These are phyloP conservation scores for Entomortierella beljakovae DNA, from an alignment of 192 early-diverging fungal species.

Conservation along the genomic window DNA sequence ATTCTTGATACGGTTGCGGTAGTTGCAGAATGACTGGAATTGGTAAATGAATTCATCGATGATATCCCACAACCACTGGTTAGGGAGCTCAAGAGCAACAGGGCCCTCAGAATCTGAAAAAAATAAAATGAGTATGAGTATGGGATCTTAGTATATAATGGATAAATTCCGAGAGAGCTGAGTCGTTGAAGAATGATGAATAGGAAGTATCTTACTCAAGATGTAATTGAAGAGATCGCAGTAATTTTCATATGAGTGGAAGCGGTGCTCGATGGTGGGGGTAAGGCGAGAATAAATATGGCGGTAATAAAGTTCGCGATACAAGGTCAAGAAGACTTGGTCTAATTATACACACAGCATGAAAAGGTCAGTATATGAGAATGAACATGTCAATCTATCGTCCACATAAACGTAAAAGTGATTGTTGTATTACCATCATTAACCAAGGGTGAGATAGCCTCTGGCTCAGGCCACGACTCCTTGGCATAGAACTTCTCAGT, in stretches of 20 bases:
- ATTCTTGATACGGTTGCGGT: slow-evolving; percentile 87
- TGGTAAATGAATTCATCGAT: slow-evolving; percentile 99
- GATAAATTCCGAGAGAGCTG: not conserved
- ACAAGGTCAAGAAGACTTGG: slow-evolving; percentile 90
- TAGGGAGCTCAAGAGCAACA: slow-evolving; percentile 92
- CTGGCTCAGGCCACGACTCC: slow-evolving; percentile 89
- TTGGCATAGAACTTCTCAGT: slow-evolving; percentile 95
- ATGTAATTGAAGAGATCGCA: slow-evolving; percentile 98
- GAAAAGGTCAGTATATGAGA: not conserved
- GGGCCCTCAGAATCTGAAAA: slow-evolving; percentile 78
- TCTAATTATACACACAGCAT: slow-evolving; percentile 56
- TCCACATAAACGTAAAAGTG: too few relatives aligned
- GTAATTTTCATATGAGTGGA: slow-evolving; percentile 96
- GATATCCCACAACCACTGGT: slow-evolving; percentile 99
- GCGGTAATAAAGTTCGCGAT: slow-evolving; percentile 97
- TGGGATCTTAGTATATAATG: not conserved
- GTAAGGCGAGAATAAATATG: slow-evolving; percentile 95
- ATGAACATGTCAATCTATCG: too few relatives aligned
- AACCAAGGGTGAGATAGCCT: slow-evolving; percentile 82
- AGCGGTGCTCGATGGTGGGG: slow-evolving; percentile 89
- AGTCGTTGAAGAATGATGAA: not conserved
- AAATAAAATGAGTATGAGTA: not conserved
- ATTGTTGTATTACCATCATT: slow-evolving; percentile 85
- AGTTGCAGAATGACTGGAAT: slow-evolving; percentile 97
- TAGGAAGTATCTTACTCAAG: slow-evolving; percentile 69